Conservation (phyloP, 345 rosid genomes). For the Limnanthes douglasii region DNA sequence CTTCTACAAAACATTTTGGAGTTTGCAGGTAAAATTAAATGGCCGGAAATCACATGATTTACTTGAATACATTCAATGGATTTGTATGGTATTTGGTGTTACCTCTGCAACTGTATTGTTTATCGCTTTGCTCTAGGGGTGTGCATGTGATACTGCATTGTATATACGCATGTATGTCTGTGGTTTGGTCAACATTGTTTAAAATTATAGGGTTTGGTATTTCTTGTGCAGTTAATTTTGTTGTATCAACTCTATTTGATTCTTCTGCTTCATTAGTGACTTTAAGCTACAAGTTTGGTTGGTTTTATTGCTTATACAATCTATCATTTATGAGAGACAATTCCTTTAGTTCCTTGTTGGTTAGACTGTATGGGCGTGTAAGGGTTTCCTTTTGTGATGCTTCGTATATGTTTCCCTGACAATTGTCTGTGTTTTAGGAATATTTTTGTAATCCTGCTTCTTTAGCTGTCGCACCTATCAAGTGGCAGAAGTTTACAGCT, state of each 20-base stretch:
- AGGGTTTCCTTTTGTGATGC: no score
- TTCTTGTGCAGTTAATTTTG: not conserved
- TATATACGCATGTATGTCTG: no score
- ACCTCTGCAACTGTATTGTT: no score
- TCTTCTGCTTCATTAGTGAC: not conserved
- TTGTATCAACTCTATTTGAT: not conserved
- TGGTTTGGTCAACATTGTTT: no score
- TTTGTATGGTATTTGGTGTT: no score
- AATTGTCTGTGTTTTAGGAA: conserved; percentile 57
- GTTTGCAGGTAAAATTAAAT: conserved; percentile 72
- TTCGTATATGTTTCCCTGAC: no score
- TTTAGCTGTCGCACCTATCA: conserved; percentile 40
- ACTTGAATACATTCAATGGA: no score
- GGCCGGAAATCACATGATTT: no score
- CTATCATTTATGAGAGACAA: not conserved
- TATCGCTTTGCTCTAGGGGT: no score
- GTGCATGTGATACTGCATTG: no score
- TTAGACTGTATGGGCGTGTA: not conserved
- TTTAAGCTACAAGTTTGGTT: not conserved
- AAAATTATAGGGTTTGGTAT: no score
- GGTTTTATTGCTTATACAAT: no score
- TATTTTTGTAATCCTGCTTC: conserved; percentile 84
- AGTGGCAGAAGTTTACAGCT: conserved; percentile 90
- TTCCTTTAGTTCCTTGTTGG: not conserved
- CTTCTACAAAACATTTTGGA: conserved; percentile 94